These are phyloP conservation scores for Cryomyces antarcticus DNA, from an alignment of 495 filamentous ascomycete species.

Conservation along the genomic window DNA sequence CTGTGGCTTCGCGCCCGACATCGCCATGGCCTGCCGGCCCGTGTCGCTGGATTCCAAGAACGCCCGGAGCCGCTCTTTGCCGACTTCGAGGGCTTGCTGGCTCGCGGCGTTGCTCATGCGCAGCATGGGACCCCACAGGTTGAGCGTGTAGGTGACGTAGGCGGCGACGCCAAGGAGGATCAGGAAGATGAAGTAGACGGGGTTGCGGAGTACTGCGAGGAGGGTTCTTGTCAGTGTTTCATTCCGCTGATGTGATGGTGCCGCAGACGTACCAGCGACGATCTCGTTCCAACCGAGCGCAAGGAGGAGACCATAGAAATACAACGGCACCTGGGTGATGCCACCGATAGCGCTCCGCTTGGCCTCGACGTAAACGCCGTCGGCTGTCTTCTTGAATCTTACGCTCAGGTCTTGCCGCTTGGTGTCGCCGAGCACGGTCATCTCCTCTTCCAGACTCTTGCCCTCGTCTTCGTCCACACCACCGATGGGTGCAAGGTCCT, in stretches of 20 bases:
- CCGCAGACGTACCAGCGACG: conserved; percentile 40
- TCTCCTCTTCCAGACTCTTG: conserved; percentile 85
- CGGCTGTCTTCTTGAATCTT: conserved; percentile 94
- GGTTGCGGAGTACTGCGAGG: conserved; percentile 72
- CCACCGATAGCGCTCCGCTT: conserved; percentile 92
- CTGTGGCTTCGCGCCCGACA: conserved; percentile 30
- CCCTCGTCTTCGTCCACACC: conserved; percentile 83
- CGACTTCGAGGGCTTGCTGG: conserved; percentile 68
- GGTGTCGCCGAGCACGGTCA: conserved; percentile 72
- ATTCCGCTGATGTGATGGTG: conserved; percentile 7
- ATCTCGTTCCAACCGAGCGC: conserved; percentile 97
- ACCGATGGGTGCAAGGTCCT: conserved; percentile 68
- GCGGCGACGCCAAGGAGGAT: conserved; percentile 51
- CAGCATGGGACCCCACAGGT: conserved; percentile 86
- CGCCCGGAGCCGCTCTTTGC: conserved; percentile 69
- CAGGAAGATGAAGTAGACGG: conserved; percentile 75
- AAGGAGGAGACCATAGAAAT: conserved; percentile 77
- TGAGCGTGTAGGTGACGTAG: conserved; percentile 81
- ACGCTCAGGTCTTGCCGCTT: conserved; percentile 77
- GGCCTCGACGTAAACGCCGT: conserved; percentile 92
- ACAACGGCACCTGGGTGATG: conserved; percentile 81
- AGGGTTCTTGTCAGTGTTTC: no score
- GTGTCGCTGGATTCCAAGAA: conserved; percentile 68
- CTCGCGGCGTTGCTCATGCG: conserved; percentile 83
- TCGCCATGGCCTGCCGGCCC: conserved; percentile 57